Evolutionary conservation across 208 protist species (phyloP), one percentile per base, ranked within the genome.

Genomic region (Leishmania amazonensis): DNA sequence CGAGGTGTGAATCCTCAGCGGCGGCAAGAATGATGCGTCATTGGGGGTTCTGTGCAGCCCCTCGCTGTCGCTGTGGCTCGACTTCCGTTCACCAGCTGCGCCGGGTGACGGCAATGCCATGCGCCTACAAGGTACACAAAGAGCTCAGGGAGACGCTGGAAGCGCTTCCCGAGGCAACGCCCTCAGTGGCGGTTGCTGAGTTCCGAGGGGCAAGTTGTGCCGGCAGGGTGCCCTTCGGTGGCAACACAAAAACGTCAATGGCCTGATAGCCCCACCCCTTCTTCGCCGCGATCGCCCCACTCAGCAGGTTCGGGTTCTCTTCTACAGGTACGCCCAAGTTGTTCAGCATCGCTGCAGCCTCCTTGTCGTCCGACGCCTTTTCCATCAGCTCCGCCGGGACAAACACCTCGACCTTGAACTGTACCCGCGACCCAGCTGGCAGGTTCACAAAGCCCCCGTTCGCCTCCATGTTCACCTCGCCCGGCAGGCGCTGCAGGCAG

Each of bases 191-290:
- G 2, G 45, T 57, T 13, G 72, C 72, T 1, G 28, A 40, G n/a
- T 76, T 57, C 49, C 13, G n/a, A 5, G 31, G n/a, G 15, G 1
- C 49, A 5, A 57, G 2, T 7, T 42, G 72, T n/a, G 28, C 42
- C 13, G 28, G 72, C 45, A 58, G 15, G n/a, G 49, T 54, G 7
- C 72, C 31, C 28, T 60, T n/a, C 17, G 72, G 49, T 4, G 72
- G 72, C 49, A 76, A 31, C 15, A 76, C 5, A 28, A 42, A 31
- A 40, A 83, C 80, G 38, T 83, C 57, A 45, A 83, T 79, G 35
- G 80, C 80, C 74, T 83, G 80, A 45, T 83, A 83, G 74, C 80
- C 80, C 80, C 80, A 83, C 11, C 80, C 80, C 51, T 79, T 83
- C 74, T 78, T 83, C 3, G 80, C 74, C 21, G 80, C 73, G 28